Evolutionary conservation across 2,329 filamentous ascomycete genomes (phyloP).

Genomic region (Annulohypoxylon truncatum): DNA sequence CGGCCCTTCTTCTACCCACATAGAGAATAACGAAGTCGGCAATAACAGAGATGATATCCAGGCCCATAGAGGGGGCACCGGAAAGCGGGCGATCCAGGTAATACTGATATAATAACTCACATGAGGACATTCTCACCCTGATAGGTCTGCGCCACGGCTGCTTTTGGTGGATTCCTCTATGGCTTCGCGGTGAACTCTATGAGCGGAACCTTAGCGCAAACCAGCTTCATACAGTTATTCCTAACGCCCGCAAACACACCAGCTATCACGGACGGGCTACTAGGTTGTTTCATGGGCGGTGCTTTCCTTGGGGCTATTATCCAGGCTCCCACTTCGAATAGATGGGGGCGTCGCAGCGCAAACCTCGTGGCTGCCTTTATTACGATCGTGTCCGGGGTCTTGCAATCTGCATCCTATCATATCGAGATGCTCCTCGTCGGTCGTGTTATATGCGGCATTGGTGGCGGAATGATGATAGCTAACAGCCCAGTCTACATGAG

Average conservation of each 20-base stretch:
- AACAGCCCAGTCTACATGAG: constrained; percentile 45
- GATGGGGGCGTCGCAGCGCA: constrained; percentile 36
- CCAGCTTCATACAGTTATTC: constrained; percentile 46
- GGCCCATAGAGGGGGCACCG: constrained; percentile 1
- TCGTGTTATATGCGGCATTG: constrained; percentile 41
- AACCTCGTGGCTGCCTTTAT: constrained; percentile 37
- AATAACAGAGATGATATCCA: constrained; percentile 5
- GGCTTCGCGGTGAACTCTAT: constrained; percentile 49
- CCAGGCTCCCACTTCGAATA: constrained; percentile 39
- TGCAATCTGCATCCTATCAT: constrained; percentile 40
- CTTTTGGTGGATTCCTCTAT: constrained; percentile 47
- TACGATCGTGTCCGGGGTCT: constrained; percentile 35
- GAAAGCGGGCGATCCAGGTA: constrained; percentile 22
- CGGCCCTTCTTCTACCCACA: neutral
- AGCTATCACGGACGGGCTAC: constrained; percentile 26
- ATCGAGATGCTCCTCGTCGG: constrained; percentile 43
- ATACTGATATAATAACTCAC: neutral
- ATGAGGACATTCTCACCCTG: neutral
- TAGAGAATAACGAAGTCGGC: constrained; percentile 3
- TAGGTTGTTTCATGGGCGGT: constrained; percentile 37
- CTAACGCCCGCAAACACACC: constrained; percentile 26
- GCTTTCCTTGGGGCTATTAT: constrained; percentile 38
- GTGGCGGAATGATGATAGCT: constrained; percentile 42
- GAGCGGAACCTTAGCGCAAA: constrained; percentile 46
- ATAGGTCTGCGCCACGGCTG: constrained; percentile 40